Base-by-base conservation (phyloP, 768 basidiomycete species). In the Boletus bicolor region DNA sequence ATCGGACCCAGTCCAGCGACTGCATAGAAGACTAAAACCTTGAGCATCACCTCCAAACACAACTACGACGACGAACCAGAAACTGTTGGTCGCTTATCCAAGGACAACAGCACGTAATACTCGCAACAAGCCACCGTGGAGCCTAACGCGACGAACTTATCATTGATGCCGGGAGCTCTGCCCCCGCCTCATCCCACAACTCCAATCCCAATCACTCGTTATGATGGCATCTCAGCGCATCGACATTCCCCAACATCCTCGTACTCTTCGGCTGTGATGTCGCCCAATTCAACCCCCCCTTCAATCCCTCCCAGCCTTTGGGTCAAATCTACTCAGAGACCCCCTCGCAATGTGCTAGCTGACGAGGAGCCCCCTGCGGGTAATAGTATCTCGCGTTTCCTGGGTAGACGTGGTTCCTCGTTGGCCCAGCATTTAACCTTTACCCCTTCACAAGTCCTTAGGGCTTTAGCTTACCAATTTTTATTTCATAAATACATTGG, bases 331-430 rank as follows among this genome's bases (percentile, higher is more conserved):
- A 63, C 53, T 26, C 55, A 59, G 21, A 56, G 49, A 21, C 53
- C 56, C 6, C 6, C 28, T 47, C 65, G 61, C 37, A 63, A 47
- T 38, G 38, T 21, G 5, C 15, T 54, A 8, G 44, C 21, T 19
- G 58, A 57, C 11, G 55, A 62, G n/a, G 68, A 56, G n/a, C 26
- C 46, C 3, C 12, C 53, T 11, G 63, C 59, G 38, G 46, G 49
- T 15, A 62, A 59, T 17, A 56, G 48, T 30, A 54, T 69, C 3
- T 62, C 63, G 17, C 67, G 69, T 54, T 58, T 72, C 11, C 47
- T 67, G n/a, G 51, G 51, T 17, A 55, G 46, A 52, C 54, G 58
- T 21, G 30, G 55, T 7, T 44, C 67, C 17, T 60, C 55, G 2
- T 43, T 49, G 19, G 4, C 52, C 35, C 50, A 49, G 24, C 58